Evolutionary conservation across 345 rosid species (phyloP).

Genomic region (Eucalyptus shirleyi): DNA sequence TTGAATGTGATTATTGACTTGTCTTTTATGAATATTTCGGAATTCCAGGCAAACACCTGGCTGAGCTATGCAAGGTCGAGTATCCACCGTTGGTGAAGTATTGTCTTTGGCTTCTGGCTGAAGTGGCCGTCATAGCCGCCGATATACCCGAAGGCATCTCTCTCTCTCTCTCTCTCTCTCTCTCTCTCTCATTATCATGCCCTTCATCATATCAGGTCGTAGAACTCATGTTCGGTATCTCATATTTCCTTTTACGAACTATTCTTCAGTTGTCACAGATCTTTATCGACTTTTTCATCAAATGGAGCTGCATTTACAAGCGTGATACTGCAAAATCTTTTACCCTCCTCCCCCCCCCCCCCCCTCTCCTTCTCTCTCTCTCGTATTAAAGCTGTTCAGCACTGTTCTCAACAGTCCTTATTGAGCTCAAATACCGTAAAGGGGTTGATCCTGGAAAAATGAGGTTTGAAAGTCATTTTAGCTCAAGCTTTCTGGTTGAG

Average conservation of each 20-base stretch:
- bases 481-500: background rate
- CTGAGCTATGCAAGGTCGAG: conserved; percentile 42
- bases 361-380: background rate
- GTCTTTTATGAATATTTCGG: background rate
- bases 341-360: background rate
- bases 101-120: background rate
- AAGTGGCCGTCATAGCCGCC: background rate
- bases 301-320: no score
- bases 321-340: background rate
- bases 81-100: background rate
- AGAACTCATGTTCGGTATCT: background rate
- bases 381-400: background rate
- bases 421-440: background rate
- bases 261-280: background rate
- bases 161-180: background rate
- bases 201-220: no score
- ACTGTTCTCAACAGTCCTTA: background rate
- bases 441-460: background rate
- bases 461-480: background rate
- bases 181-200: background rate
- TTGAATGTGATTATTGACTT: background rate
- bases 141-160: background rate
- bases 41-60: conserved; percentile 19
- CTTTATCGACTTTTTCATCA: background rate
- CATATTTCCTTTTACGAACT: background rate